Evolutionary conservation across 139 green algal species (phyloP), one percentile per base, ranked within the genome.

Genomic region (Picochlorum costavermella): DNA sequence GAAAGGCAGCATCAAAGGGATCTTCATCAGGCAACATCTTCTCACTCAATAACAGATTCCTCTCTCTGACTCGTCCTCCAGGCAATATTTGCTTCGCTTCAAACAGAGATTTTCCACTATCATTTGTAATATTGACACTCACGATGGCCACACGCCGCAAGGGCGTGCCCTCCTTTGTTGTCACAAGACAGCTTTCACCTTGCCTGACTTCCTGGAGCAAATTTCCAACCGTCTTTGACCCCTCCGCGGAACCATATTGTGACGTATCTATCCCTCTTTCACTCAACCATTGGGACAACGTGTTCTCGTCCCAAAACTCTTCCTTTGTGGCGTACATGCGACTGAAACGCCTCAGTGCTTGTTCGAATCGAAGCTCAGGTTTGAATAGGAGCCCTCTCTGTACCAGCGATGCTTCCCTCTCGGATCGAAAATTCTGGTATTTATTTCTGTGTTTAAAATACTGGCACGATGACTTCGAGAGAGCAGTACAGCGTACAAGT

Each of bases 31-130:
- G 60, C 4, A 66, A 57, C 33, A 66, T 37, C 31, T 66, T 66
- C 31, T 66, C 60, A 55, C 25, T 45, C 23, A 66, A 25, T 16
- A 31, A 31, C 8, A 66, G 23, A 43, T 55, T 55, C 17, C 60
- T 36, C 29, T 37, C 25, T 56, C 60, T 17, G 4, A 51, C 60
- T 43, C n/a, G 12, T 9, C 60, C 60, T 25, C 12, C 40, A 1
- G 60, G 60, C 33, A 66, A 40, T 13, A 25, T 55, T 25, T 66
- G 60, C 12, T 26, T 40, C n/a, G 60, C 60, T 57, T 66, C 60
- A 1, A 31, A 28, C 36, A 66, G 12, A 6, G 60, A 31, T 66
- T 56, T 11, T 31, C 60, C 48, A 8, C 8, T 45, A n/a, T n/a
- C 14, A 45, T 66, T 66, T 17, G 14, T 51, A 40, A 66, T 40